Evolutionary conservation across 1,139 yeast species (phyloP).

Genomic region (Yamadazyma dendronema): DNA sequence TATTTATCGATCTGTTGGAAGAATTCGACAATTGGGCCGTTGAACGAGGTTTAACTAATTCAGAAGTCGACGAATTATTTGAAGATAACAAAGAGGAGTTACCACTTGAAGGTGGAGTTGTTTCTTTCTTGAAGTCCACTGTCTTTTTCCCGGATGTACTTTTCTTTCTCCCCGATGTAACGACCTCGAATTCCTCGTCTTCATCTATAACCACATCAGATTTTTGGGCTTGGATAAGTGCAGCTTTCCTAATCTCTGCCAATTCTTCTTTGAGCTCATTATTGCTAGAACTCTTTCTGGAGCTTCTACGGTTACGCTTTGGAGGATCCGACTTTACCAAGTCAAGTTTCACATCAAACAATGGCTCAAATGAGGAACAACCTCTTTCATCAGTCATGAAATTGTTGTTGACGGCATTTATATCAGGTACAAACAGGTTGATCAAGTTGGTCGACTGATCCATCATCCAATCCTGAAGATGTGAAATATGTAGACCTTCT

Average conservation of each 20-base stretch:
- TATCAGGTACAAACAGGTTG: conserved; percentile 32
- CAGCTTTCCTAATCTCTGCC: conserved; percentile 21
- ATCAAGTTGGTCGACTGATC: conserved; percentile 22
- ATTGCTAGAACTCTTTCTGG: conserved; percentile 27
- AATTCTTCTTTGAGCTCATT: conserved; percentile 18
- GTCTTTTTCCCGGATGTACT: conserved; percentile 21
- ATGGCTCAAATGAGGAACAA: conserved; percentile 43
- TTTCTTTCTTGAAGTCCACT: conserved; percentile 9
- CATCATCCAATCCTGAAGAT: conserved; percentile 14
- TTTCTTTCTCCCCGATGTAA: conserved; percentile 10
- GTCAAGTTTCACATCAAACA: conserved; percentile 40
- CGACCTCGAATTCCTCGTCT: conserved; percentile 33
- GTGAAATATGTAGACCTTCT: conserved; percentile 2
- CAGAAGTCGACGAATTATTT: conserved; percentile 9
- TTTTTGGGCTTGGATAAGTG: conserved; percentile 3
- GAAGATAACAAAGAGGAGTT: conserved; percentile 3
- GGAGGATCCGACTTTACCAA: conserved; percentile 13
- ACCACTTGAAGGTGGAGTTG: background rate
- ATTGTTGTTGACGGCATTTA: conserved; percentile 41
- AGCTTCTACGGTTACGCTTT: conserved; percentile 20
- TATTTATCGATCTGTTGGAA: background rate
- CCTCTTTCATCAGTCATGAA: conserved; percentile 51
- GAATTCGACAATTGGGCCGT: background rate
- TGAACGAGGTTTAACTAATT: conserved; percentile 4
- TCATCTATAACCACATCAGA: conserved; percentile 18